Evolutionary conservation across 345 rosid species (phyloP), one percentile per base, ranked within the genome.

Genomic region (rapeseed (Brassica napus)): DNA sequence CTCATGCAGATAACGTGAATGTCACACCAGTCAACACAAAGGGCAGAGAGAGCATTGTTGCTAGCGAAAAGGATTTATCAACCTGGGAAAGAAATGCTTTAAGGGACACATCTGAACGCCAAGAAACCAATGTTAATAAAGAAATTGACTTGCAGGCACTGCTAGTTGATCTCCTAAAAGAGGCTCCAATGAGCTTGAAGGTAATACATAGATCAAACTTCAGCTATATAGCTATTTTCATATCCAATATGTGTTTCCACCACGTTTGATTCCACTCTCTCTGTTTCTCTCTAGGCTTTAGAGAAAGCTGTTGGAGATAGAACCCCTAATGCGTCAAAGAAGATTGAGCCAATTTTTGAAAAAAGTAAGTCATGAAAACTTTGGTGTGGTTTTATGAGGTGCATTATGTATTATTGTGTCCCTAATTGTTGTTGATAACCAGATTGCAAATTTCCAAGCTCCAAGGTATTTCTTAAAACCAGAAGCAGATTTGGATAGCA

Each of bases 361-460:
- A 85, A 91, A 81, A 62, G 99, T 93, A 80, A 83, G 90, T 76
- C 75, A n/a, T 44, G 39, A 74, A 73, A 77, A 73, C 68, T 65
- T 78, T 71, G 61, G 71, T 83, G 73, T 58, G 74, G 75, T 72
- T 75, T 78, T 57, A 58, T 35, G 62, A 72, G 63, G 79, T 63
- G 42, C 60, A 68, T 30, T 30, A 30, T 75, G 72, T 75, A 63
- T 69, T 74, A 74, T 77, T 77, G 37, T 76, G 71, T 81, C 82
- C 63, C 66, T 69, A 70, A 82, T 76, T 71, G 57, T 75, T 81
- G 77, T 85, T 83, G 80, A 75, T 54, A 64, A 71, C 77, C 88
- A 95, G 99, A 91, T 95, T 81, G 97, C 98, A 60, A 82, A 61
- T 85, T 88, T 81, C 79, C 96, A 89, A 87, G 89, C 93, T 83